phyloP scores from a whole-genome alignment of 2,329 filamentous ascomycete species.

The Cercospora brassicicola region DNA sequence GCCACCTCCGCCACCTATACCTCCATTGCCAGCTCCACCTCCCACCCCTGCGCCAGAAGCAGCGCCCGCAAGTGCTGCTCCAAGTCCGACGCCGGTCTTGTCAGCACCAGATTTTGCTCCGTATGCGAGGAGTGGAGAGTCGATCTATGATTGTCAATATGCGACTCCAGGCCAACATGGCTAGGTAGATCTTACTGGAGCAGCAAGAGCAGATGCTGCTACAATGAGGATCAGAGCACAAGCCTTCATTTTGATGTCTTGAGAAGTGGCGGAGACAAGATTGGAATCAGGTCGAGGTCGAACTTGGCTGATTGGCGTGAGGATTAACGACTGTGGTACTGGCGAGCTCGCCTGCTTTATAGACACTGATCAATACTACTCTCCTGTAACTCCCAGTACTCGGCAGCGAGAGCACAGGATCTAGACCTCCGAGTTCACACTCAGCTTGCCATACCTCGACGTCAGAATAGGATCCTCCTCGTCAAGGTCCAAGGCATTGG shows the following conservation, averaged over 20 bases:
- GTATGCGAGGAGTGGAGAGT: slow-evolving; percentile 1
- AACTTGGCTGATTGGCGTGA: background rate
- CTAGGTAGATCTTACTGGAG: background rate
- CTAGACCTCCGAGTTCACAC: background rate
- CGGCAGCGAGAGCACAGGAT: background rate
- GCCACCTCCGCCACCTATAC: slow-evolving; percentile 11
- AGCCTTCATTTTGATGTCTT: slow-evolving; percentile 3
- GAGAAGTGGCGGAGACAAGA: background rate
- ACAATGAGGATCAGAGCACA: background rate
- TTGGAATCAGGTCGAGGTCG: no score
- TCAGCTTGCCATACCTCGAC: background rate
- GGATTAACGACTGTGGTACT: fast-evolving
- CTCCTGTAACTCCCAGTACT: no score
- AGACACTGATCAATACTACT: background rate
- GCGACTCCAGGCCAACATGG: no score
- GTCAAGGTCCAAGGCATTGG: background rate
- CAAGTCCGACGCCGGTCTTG: slow-evolving; percentile 8
- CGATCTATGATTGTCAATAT: background rate
- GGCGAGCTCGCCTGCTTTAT: background rate
- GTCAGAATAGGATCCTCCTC: background rate
- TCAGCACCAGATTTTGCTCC: slow-evolving; percentile 3
- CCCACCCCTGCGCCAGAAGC: slow-evolving; percentile 5
- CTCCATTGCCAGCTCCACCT: slow-evolving; percentile 16
- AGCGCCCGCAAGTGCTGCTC: slow-evolving; percentile 3
- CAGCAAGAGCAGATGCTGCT: slow-evolving; percentile 8